Conservation (phyloP, 768 basidiomycete genomes). For the Lepiota subincarnata region DNA sequence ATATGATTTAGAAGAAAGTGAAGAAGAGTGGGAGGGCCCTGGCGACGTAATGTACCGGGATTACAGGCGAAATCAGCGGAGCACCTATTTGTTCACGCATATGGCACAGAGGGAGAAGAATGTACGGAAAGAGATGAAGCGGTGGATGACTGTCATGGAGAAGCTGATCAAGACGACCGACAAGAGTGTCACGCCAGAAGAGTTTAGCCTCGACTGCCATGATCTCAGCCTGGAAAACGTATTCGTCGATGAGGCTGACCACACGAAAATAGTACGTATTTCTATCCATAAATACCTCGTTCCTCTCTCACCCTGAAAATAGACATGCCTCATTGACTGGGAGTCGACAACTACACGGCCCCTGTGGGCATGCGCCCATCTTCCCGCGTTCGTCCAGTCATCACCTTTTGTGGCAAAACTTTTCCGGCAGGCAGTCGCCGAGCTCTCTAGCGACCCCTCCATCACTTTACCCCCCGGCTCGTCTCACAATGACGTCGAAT, state of each 20-base stretch:
- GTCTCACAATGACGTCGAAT: slow-evolving; percentile 20
- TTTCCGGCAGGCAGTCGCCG: slow-evolving; percentile 61
- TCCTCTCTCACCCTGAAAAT: slow-evolving; percentile 1
- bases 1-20: slow-evolving; percentile 76
- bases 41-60: slow-evolving; percentile 79
- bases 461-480: slow-evolving; percentile 16
- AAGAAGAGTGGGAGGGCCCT: slow-evolving; percentile 75
- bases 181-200: slow-evolving; percentile 38
- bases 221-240: slow-evolving; percentile 83
- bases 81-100: slow-evolving; percentile 75
- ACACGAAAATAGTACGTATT: slow-evolving; percentile 62
- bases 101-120: slow-evolving; percentile 56
- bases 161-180: slow-evolving; percentile 33
- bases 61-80: slow-evolving; percentile 76
- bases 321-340: slow-evolving; percentile 91
- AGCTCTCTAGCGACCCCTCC: slow-evolving; percentile 35
- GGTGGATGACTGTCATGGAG: slow-evolving; percentile 71
- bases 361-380: slow-evolving; percentile 80
- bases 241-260: slow-evolving; percentile 70
- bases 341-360: slow-evolving; percentile 87
- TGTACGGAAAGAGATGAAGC: slow-evolving; percentile 65
- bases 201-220: slow-evolving; percentile 81
- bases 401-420: slow-evolving; percentile 69
- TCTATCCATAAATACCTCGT: slow-evolving; percentile 3
- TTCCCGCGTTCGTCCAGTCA: slow-evolving; percentile 76